phyloP scores from a whole-genome alignment of 2,329 filamentous ascomycete species.

The Fusarium equiseti region DNA sequence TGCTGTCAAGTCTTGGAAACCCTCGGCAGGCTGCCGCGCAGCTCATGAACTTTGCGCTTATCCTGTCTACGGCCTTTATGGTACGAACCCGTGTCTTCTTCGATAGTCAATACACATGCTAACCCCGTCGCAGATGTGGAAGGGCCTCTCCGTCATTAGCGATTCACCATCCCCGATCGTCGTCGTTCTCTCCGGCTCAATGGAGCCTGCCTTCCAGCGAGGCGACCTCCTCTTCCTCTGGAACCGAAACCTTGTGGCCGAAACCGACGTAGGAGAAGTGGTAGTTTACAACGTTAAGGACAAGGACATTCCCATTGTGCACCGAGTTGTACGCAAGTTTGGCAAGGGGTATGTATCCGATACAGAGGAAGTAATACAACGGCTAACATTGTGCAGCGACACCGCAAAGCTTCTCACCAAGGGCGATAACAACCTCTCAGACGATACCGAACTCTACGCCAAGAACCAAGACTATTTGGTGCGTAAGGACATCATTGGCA shows the following conservation, averaged over 20 bases:
- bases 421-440: constrained; percentile 94
- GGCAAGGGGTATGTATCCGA: constrained; percentile 63
- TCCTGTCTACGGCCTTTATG: constrained; percentile 94
- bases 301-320: constrained; percentile 98
- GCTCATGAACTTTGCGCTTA: constrained; percentile 89
- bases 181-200: constrained; percentile 85
- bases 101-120: neutral
- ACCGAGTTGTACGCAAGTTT: constrained; percentile 85
- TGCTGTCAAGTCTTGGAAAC: constrained; percentile 78
- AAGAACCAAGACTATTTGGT: constrained; percentile 87
- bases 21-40: constrained; percentile 85
- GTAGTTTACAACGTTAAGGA: constrained; percentile 83
- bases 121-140: constrained; percentile 73
- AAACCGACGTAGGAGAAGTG: constrained; percentile 68
- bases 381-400: constrained; percentile 53
- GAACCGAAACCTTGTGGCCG: constrained; percentile 74
- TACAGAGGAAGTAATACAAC: neutral
- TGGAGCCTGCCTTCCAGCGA: constrained; percentile 86
- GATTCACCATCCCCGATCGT: constrained; percentile 84
- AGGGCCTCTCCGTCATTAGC: constrained; percentile 82
- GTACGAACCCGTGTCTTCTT: constrained; percentile 50
- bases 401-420: constrained; percentile 88
- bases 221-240: constrained; percentile 82
- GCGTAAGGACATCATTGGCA: constrained; percentile 91
- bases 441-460: constrained; percentile 91